Percentiles rank a stretch among this genome's conserved stretches.
These are phyloP conservation scores for Penstemon davidsonii DNA, from an alignment of 257 asterid species.

Conservation along the genomic window DNA sequence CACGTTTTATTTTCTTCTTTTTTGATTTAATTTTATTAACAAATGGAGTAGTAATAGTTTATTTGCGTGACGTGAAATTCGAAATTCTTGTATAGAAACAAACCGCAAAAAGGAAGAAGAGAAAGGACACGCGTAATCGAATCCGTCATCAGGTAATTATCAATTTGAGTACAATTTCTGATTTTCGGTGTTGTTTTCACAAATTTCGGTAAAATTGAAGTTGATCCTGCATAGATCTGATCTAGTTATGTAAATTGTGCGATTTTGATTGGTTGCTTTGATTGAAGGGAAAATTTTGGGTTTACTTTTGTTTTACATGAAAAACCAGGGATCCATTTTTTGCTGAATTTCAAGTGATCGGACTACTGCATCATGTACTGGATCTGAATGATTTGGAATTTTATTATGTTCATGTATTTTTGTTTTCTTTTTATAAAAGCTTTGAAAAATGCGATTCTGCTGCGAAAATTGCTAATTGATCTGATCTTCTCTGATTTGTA, in stretches of 20 bases:
- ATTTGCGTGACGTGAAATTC: slow-evolving; percentile 41
- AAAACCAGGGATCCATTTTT: background rate
- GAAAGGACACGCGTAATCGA: slow-evolving; percentile 22
- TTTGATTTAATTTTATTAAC: background rate
- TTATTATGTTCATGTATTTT: background rate
- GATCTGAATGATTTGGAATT: slow-evolving; percentile 33
- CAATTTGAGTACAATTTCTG: background rate
- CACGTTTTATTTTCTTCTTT: background rate
- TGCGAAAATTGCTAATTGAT: background rate
- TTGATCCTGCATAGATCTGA: slow-evolving; percentile 49
- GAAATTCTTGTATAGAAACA: slow-evolving; percentile 20
- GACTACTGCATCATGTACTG: slow-evolving; percentile 25
- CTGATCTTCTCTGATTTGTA: background rate
- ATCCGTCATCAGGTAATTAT: slow-evolving; percentile 37
- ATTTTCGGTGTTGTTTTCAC: background rate
- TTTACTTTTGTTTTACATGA: slow-evolving; percentile 8
- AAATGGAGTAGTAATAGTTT: slow-evolving; percentile 24
- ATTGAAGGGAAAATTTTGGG: slow-evolving; percentile 21
- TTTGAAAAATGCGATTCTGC: slow-evolving; percentile 14
- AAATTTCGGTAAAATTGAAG: slow-evolving; percentile 27
- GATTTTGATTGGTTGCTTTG: slow-evolving; percentile 16
- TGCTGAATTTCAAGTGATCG: slow-evolving; percentile 27
- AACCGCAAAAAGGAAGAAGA: background rate
- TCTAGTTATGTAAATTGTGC: slow-evolving; percentile 19
- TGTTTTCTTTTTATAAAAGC: background rate